Evolutionary conservation across 2,329 filamentous ascomycete species (phyloP).

Genomic region (Ascochyta fabae): DNA sequence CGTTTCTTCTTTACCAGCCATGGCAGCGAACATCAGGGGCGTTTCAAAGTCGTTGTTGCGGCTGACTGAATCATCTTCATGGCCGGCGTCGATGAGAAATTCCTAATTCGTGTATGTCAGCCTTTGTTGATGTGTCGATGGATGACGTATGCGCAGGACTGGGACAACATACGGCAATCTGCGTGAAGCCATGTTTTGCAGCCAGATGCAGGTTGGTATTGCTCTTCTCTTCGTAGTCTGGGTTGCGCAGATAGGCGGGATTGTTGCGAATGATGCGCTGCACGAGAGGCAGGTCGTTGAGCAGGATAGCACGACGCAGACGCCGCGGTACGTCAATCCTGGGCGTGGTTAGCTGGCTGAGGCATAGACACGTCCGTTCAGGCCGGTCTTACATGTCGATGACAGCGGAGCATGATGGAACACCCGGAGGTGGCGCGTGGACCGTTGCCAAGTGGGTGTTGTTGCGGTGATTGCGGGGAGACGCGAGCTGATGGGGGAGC

Average conservation of each 20-base stretch:
- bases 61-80: conserved; percentile 75
- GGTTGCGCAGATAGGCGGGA: conserved; percentile 75
- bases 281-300: conserved; percentile 75
- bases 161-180: conserved; percentile 62
- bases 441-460: conserved; percentile 9
- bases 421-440: conserved; percentile 10
- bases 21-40: conserved; percentile 78
- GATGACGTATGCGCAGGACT: conserved; percentile 7
- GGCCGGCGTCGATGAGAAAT: conserved; percentile 73
- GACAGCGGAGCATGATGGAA: conserved; percentile 31
- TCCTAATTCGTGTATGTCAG: conserved; percentile 47
- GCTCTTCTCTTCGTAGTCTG: conserved; percentile 75
- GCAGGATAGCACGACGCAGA: conserved; percentile 80
- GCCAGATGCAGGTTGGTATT: conserved; percentile 87
- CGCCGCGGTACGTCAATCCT: conserved; percentile 81
- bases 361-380: background rate
- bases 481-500: conserved; percentile 21
- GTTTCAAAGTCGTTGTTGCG: conserved; percentile 83
- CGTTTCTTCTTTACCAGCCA: conserved; percentile 72
- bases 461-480: conserved; percentile 20
- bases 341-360: background rate
- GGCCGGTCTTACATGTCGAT: conserved; percentile 31
- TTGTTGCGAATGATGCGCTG: conserved; percentile 77
- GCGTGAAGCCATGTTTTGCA: conserved; percentile 71
- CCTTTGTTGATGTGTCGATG: background rate